A percentile compares a stretch with the other conserved stretches of the same genome.
Conservation (phyloP, 2,329 filamentous ascomycete genomes). For the Knoxdaviesia capensis region DNA sequence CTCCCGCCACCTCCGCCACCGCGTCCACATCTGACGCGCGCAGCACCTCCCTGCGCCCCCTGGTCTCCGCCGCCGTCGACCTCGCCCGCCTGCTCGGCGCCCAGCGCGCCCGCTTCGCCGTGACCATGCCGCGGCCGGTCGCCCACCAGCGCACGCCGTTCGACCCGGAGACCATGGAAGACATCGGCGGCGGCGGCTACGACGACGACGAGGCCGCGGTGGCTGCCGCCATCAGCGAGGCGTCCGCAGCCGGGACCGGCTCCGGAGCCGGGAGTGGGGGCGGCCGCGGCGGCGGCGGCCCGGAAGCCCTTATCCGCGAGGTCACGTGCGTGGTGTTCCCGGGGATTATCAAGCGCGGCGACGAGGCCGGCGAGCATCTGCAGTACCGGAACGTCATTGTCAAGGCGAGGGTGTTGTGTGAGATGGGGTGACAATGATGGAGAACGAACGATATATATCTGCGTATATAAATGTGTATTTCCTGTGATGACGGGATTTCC, state of each 20-base stretch:
- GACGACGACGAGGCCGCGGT: slow-evolving; percentile 35
- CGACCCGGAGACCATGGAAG: slow-evolving; percentile 41
- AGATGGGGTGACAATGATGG: slow-evolving; percentile 7
- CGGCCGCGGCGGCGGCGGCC: no score
- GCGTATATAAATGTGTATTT: neutral
- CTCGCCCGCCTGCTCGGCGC: slow-evolving; percentile 34
- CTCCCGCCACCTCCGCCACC: slow-evolving; percentile 7
- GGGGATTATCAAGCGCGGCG: slow-evolving; percentile 41
- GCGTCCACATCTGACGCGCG: slow-evolving; percentile 14
- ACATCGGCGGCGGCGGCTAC: slow-evolving; percentile 42
- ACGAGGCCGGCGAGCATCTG: slow-evolving; percentile 40
- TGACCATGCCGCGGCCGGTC: slow-evolving; percentile 31
- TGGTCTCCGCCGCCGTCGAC: slow-evolving; percentile 32
- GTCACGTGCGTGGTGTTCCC: slow-evolving; percentile 45
- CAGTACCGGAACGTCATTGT: slow-evolving; percentile 42
- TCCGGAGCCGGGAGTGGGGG: no score
- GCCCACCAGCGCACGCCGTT: slow-evolving; percentile 35
- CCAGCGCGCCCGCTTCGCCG: slow-evolving; percentile 36
- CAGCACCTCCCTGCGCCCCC: slow-evolving; percentile 29
- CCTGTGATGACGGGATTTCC: neutral
- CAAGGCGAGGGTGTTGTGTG: slow-evolving; percentile 46
- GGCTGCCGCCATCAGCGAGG: slow-evolving; percentile 8
- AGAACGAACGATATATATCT: neutral
- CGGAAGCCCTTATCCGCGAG: slow-evolving; percentile 13
- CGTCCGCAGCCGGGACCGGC: no score